Conservation (phyloP, 345 rosid species). For the Mercurialis annua region DNA sequence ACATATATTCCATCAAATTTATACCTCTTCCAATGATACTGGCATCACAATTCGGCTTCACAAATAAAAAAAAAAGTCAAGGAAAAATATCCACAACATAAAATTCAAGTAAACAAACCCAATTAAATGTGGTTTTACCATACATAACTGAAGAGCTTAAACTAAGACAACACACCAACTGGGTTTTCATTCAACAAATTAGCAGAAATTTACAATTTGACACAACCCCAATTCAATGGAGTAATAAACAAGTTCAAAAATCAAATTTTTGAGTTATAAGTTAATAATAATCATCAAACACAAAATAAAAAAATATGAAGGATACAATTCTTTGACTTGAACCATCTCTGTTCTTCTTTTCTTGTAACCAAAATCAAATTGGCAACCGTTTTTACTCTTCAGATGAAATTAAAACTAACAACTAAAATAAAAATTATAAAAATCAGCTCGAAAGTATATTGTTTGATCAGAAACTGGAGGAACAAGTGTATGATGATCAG, state of each 20-base stretch:
- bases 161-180: not conserved
- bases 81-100: slow-evolving; percentile 18
- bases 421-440: not conserved
- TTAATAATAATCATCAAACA: not conserved
- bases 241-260: not conserved
- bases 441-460: too few relatives aligned
- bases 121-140: not conserved
- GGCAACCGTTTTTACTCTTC: not conserved
- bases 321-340: slow-evolving; percentile 75
- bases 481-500: not conserved
- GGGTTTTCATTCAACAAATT: not conserved
- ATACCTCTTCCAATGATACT: slow-evolving; percentile 64
- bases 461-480: too few relatives aligned
- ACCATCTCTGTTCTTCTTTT: slow-evolving; percentile 46
- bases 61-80: slow-evolving; percentile 25
- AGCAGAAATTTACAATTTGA: slow-evolving; percentile 3
- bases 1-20: not conserved
- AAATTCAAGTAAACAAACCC: not conserved
- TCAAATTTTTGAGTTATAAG: too few relatives aligned
- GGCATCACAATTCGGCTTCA: slow-evolving; percentile 72
- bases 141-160: not conserved
- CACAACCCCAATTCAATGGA: not conserved
- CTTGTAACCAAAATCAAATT: not conserved
- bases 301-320: slow-evolving; percentile 23
- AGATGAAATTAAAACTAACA: not conserved